Evolutionary conservation across 1,284 basidiomycete genomes (phyloP), one percentile per base, ranked within the genome.

Genomic region (Mycocalia duriaeana): DNA sequence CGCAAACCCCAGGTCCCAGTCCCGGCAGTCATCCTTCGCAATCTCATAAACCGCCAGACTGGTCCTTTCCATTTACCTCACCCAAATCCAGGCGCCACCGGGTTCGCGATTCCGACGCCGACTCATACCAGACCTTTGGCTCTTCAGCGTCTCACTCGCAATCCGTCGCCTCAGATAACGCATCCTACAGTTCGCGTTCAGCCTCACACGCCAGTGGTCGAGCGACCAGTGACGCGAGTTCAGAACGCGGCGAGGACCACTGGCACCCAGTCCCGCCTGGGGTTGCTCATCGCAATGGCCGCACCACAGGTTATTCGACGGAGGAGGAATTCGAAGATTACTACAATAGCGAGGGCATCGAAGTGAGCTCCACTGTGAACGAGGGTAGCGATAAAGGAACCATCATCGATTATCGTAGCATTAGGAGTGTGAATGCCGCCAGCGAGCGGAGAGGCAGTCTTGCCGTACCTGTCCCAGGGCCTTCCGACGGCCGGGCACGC

Each of bases 71-170:
- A 22, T 23, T 23, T 23, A 39, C 24, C 25, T 45, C 41, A 42
- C 26, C 42, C 45, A 35, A 39, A 37, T 48, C 35, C 24, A 42
- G 48, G 43, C 43, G 45, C 34, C 23, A 25, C 48, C 46, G 39
- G 49, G 55, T 44, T 53, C 57, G 52, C 34, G 60, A 66, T 44
- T 67, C 71, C 2, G 76, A 80, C 57, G 67, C 69, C 2, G 71
- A 72, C 20, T 81, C 76, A 3, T 70, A 70, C 49, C 67, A 76
- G 55, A 79, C 78, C 0, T 79, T 81, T 46, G 75, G 69, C 42
- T 56, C 57, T 23, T 61, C 64, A n/a, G n/a, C n/a, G n/a, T 68
- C 75, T 7, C 64, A 65, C 24, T 68, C 72, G 2, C 78, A 76
- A 1, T 59, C 70, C 37, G 16, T 76, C 1, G 59, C 70, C 37